A percentile compares a stretch with the other conserved stretches of the same genome.
Conservation (phyloP, 2,329 filamentous ascomycete genomes). For the Beauveria sp. region DNA sequence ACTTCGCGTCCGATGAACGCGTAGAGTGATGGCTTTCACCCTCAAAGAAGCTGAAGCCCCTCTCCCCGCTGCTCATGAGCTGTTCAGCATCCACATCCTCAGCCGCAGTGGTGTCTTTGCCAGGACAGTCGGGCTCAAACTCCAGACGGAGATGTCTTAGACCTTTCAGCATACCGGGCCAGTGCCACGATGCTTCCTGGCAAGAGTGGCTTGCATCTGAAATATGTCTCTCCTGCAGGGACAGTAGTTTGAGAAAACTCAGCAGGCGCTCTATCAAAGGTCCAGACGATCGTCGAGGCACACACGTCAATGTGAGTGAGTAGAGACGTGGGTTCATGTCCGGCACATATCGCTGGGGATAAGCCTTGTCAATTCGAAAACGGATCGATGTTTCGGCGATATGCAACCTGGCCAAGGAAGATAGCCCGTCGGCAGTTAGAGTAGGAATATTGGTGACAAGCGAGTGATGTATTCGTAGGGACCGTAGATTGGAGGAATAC, state of each 20-base stretch:
- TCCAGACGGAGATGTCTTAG: slow-evolving; percentile 49
- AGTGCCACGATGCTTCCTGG: slow-evolving; percentile 24
- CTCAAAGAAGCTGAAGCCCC: slow-evolving; percentile 39
- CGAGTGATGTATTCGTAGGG: slow-evolving; percentile 51
- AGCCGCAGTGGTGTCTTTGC: slow-evolving; percentile 25
- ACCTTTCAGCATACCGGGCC: slow-evolving; percentile 39
- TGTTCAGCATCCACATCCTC: slow-evolving; percentile 34
- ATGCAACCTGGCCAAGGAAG: slow-evolving; percentile 28
- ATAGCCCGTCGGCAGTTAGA: slow-evolving; percentile 30
- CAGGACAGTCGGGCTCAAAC: slow-evolving; percentile 38
- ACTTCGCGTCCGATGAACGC: background rate
- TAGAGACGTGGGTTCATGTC: slow-evolving; percentile 49
- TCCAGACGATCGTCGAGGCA: slow-evolving; percentile 47
- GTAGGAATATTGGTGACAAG: slow-evolving; percentile 48
- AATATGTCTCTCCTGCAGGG: slow-evolving; percentile 42
- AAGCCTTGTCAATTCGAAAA: slow-evolving; percentile 36
- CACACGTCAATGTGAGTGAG: slow-evolving; percentile 44
- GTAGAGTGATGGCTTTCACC: slow-evolving; percentile 16
- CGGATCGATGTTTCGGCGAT: slow-evolving; percentile 39
- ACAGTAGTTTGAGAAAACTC: slow-evolving; percentile 38
- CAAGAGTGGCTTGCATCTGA: slow-evolving; percentile 18
- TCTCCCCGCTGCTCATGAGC: slow-evolving; percentile 32
- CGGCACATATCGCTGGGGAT: slow-evolving; percentile 41
- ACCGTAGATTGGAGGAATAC: slow-evolving; percentile 44
- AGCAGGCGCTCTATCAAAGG: slow-evolving; percentile 40